A percentile compares a stretch with the other conserved stretches of the same genome.
These are phyloP conservation scores for Dendrostoma leiphaemia DNA, from an alignment of 2,329 filamentous ascomycete species.

Conservation along the genomic window DNA sequence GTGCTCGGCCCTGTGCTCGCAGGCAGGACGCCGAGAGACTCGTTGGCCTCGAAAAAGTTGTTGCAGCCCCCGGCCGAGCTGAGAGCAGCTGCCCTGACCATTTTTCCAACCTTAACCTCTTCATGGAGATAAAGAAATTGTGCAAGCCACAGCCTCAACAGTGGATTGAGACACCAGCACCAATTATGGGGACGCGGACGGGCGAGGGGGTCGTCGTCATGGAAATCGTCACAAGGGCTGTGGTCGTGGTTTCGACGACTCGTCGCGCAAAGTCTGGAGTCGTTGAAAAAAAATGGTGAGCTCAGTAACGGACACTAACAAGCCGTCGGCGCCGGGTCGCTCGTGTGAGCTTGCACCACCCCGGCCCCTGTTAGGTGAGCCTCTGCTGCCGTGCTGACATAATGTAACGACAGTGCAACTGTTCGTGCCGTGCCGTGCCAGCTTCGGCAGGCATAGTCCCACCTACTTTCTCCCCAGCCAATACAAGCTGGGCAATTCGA, in stretches of 20 bases:
- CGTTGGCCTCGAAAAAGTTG: slow-evolving; percentile 20
- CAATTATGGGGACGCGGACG: slow-evolving; percentile 9
- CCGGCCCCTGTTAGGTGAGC: slow-evolving; percentile 3
- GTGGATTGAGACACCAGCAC: slow-evolving; percentile 17
- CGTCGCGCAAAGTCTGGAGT: slow-evolving; percentile 18
- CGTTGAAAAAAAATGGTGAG: slow-evolving; percentile 19
- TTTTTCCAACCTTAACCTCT: slow-evolving; percentile 59
- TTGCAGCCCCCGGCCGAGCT: slow-evolving; percentile 39
- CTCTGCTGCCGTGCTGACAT: slow-evolving; percentile 23
- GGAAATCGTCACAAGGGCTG: slow-evolving; percentile 7
- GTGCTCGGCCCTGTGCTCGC: slow-evolving; percentile 11
- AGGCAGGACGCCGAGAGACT: slow-evolving; percentile 21
- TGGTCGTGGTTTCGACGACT: too few species aligned
- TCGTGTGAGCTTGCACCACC: slow-evolving; percentile 22
- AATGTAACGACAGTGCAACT: slow-evolving; percentile 17
- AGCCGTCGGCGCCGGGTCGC: slow-evolving; percentile 6
- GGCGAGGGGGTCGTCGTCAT: slow-evolving; percentile 17
- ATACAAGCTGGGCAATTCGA: slow-evolving; percentile 14
- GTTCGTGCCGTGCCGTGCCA: too few species aligned
- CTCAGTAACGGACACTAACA: slow-evolving; percentile 14
- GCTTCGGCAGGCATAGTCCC: slow-evolving; percentile 8
- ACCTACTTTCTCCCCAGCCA: slow-evolving; percentile 8
- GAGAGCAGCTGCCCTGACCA: slow-evolving; percentile 60
- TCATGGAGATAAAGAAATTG: slow-evolving; percentile 42
- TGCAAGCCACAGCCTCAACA: slow-evolving; percentile 10